Evolutionary conservation across 1,284 basidiomycete genomes (phyloP), one percentile per base, ranked within the genome.

Genomic region (Tilletia indica): DNA sequence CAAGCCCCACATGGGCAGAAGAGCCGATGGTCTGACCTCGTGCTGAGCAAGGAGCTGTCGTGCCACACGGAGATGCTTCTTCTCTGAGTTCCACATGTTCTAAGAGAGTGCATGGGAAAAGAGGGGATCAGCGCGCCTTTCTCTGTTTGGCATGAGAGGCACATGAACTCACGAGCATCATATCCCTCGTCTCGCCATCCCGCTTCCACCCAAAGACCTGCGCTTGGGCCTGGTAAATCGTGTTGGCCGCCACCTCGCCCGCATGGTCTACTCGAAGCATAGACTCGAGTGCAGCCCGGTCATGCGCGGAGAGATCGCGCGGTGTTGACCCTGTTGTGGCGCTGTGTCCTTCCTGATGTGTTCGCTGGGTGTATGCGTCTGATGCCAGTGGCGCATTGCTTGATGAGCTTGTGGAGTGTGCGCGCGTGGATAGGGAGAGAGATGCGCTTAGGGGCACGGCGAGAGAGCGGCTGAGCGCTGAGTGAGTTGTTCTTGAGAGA

Each of bases 11-110:
- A 94, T 87, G 19, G 93, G 92, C 71, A 90, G 90, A 39, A 98
- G 87, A 0, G 91, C 77, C 0, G 94, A 97, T 14, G 95, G 95
- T 38, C 94, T 89, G 42, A 94, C 88, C 16, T 87, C 87, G 83
- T 97, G 93, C 83, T 98, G 94, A 2, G 88, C 82, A 74, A 93
- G 90, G 39, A 98, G 85, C 76, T 90, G 91, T 78, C 94, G 89
- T 89, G 96, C 93, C 39, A 94, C 92, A 0, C 87, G 84, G 14
- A 97, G 87, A 85, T 98, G 95, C 85, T 93, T 93, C 86, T 92
- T 93, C 86, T 98, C 95, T 82, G 93, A 94, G 67, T 93, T 90
- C 94, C 94, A 97, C 95, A 98, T 98, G 75, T 92, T 90, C 92
- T 96, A 74, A 6, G 42, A 4, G 4, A 11, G 34, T 9, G 61